Evolutionary conservation across 331 rosid genomes (phyloP).

Genomic region (Acacia pycnantha): DNA sequence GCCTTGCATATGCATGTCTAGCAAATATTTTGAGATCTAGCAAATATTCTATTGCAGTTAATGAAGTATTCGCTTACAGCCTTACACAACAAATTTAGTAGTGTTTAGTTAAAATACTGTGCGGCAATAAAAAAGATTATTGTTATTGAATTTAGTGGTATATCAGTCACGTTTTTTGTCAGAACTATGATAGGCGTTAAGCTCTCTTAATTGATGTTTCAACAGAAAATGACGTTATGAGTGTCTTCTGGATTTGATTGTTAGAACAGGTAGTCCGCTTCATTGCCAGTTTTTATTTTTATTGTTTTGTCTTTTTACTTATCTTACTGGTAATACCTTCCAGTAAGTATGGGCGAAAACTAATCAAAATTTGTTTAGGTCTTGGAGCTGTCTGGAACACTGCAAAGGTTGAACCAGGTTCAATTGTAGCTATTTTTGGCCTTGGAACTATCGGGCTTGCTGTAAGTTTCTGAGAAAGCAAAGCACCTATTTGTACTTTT

Average conservation of each 20-base stretch:
- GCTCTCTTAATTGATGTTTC: not conserved
- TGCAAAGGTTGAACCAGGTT: conserved; percentile 88
- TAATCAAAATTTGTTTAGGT: conserved; percentile 39
- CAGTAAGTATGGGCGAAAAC: not conserved
- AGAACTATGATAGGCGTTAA: not conserved
- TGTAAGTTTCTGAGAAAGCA: conserved; percentile 47
- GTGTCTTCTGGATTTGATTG: not conserved
- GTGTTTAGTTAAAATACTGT: not conserved
- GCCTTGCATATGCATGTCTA: not conserved
- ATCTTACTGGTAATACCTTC: not conserved
- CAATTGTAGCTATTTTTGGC: conserved; percentile 88
- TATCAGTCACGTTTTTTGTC: not conserved
- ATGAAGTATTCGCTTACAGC: not conserved
- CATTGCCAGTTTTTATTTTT: not conserved
- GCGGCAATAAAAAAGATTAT: not conserved
- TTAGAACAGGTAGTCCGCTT: not conserved
- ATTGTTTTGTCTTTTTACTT: not conserved
- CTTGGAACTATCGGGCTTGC: conserved; percentile 98
- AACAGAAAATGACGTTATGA: not conserved
- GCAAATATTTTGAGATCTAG: conserved; percentile 12
- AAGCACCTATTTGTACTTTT: conserved; percentile 4
- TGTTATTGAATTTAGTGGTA: not conserved
- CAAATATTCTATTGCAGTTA: not conserved
- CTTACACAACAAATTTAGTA: not conserved
- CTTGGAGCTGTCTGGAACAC: conserved; percentile 90